Base-by-base conservation (phyloP, 176 grass and related monocot species). In the Stipa capillata region DNA sequence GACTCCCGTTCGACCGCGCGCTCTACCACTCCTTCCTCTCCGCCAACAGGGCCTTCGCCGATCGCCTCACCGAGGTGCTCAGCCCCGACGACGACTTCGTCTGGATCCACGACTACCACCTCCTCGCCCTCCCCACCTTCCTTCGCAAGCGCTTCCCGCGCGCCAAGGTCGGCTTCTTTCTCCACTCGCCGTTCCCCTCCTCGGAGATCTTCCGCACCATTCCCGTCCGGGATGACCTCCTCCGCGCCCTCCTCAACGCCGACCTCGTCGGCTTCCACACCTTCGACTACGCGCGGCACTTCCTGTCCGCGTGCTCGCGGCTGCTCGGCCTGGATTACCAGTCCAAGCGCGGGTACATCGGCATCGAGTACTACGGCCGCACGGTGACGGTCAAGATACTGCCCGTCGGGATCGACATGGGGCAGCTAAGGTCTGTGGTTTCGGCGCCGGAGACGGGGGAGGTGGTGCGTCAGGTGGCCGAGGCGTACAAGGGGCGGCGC, bases 191-290 rank as follows among this genome's bases (percentile, higher is more conserved):
- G 14, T 97, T 97, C 84, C 94, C 94, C 15, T 94, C 94, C 0
- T 94, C 94, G 5, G 94, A 97, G 86, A 97, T 97, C 65, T 97
- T 97, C 65, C 91, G 94, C 72, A 87, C 94, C 2, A 92, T 97
- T 32, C 94, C 94, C 7, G 89, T 97, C 25, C 72, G 94, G 14
- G 94, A 97, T 0, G 91, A 97, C 85, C 91, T 97, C 66, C 69
- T 97, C 62, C 94, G 94, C 7, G 91, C 94, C 23, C 89, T 97
- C 47, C 94, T 97, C 62, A 97, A 97, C 88, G 78, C 89, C 7
- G 94, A 97, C 86, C 88, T 97, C 52, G 86, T 97, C 67, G 94
- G 94, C 4, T 97, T 97, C 89, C 94, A 97, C 87, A 97, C 94
- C 84, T 97, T 97, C 77, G 94, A 97, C 82, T 97, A 97, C 85